Conservation (phyloP, 2,329 filamentous ascomycete genomes). For the Furcasterigmium sp. region DNA sequence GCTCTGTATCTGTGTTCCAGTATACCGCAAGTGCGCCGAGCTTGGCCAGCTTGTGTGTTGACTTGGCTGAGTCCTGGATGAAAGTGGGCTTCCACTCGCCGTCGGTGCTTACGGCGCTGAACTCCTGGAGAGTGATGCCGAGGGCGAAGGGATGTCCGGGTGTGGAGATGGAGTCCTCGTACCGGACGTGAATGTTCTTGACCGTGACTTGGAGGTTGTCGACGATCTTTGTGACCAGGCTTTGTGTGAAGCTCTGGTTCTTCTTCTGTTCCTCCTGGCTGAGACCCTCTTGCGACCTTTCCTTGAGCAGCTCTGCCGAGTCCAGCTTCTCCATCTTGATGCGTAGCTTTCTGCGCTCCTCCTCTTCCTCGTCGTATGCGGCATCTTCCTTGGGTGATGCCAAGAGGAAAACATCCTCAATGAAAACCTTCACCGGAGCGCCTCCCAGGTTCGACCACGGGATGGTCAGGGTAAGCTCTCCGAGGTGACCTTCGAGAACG, state of each 20-base stretch:
- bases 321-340: conserved; percentile 99
- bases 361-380: conserved; percentile 88
- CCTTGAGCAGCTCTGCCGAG: conserved; percentile 89
- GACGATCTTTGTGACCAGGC: conserved; percentile 90
- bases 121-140: conserved; percentile 87
- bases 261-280: conserved; percentile 94
- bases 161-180: conserved; percentile 94
- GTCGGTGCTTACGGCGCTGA: conserved; percentile 95
- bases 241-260: conserved; percentile 96
- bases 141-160: conserved; percentile 93
- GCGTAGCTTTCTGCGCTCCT: conserved; percentile 78
- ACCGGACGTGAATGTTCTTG: conserved; percentile 97
- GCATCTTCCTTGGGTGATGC: conserved; percentile 94
- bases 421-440: conserved; percentile 88
- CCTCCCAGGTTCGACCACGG: conserved; percentile 96
- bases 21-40: conserved; percentile 88
- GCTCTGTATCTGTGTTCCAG: conserved; percentile 90
- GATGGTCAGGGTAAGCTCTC: conserved; percentile 85
- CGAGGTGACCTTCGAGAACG: conserved; percentile 90
- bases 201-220: conserved; percentile 97
- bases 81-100: conserved; percentile 93
- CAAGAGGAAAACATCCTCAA: conserved; percentile 94
- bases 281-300: conserved; percentile 86
- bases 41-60: conserved; percentile 90
- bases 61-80: conserved; percentile 77